Base-by-base conservation (phyloP, 2,329 filamentous ascomycete species). In the Chaetothyriales sp. region DNA sequence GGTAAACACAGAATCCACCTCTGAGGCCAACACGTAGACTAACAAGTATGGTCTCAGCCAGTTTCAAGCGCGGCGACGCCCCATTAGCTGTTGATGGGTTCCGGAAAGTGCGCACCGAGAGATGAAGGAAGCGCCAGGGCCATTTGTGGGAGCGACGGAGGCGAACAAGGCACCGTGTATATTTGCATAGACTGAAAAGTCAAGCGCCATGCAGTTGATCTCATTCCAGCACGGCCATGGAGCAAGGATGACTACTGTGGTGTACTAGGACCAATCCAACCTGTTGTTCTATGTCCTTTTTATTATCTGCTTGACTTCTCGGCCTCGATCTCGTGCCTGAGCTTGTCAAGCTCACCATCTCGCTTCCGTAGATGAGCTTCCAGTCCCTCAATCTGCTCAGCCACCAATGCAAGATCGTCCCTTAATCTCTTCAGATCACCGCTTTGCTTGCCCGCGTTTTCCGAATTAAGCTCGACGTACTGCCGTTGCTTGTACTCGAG, bases 401-500 rank as follows among this genome's bases (percentile, higher is more conserved):
- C 83, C n/a, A 98, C 87, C 46, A 86, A 86, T 62, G 85, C 78
- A 65, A 98, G 78, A 69, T 98, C 92, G 40, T 94, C 89, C 53
- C 80, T 74, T 44, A 95, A 81, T 40, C 82, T 81, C 69, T 89
- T 85, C 55, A 97, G 67, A 55, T 78, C 79, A 56, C 83, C 80
- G 0, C 87, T 89, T 6, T 77, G 79, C 63, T 82, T 81, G 49
- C 54, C 67, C 62, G 73, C 80, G 70, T 77, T 83, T 57, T 78
- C 82, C 51, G 79, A 68, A 89, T 56, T 73, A 66, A 61, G 64
- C 48, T 85, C 89, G 60, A 80, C 76, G 66, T 90, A 73, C 72
- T 83, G 83, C 64, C 81, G 81, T 66, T 87, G 76, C 78, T 98
- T 98, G 69, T 94, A 97, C 64, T 98, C 92, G 44, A 98, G 74